Percentiles rank a stretch among this genome's conserved stretches.
Conservation (phyloP, 129 eudicot genomes). For the Rutidosis leptorrhynchoides region DNA sequence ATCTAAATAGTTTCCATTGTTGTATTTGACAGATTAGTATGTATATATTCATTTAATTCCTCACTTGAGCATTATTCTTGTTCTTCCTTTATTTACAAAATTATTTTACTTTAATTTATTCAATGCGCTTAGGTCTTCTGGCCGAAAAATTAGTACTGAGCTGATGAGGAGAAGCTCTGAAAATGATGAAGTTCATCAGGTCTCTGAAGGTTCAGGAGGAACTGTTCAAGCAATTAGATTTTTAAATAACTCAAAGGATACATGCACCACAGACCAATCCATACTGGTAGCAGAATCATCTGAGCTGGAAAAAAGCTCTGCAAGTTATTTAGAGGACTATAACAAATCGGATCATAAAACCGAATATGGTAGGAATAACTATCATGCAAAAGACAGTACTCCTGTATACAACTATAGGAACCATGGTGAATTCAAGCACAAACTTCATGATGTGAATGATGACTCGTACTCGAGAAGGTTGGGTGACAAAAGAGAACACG, state of each 20-base stretch:
- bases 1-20: neutral
- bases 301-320: slow-evolving; percentile 29
- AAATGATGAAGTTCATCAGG: slow-evolving; percentile 24
- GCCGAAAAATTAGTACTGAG: slow-evolving; percentile 25
- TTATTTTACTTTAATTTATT: neutral
- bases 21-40: neutral
- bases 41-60: neutral
- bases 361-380: slow-evolving; percentile 21
- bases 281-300: slow-evolving; percentile 29
- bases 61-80: neutral
- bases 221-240: slow-evolving; percentile 28
- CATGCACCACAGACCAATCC: slow-evolving; percentile 28
- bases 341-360: slow-evolving; percentile 24
- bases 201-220: slow-evolving; percentile 44
- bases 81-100: neutral
- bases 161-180: slow-evolving; percentile 27
- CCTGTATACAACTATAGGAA: slow-evolving; percentile 21
- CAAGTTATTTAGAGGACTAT: slow-evolving; percentile 20
- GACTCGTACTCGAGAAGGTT: slow-evolving; percentile 1
- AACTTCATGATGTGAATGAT: slow-evolving; percentile 18
- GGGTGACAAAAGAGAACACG: slow-evolving; percentile 22
- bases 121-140: slow-evolving; percentile 31
- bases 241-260: slow-evolving; percentile 29
- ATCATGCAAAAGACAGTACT: slow-evolving; percentile 30
- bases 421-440: slow-evolving; percentile 6